Percentiles rank a stretch among this genome's conserved stretches.
Evolutionary conservation across 164 flowering plant species (phyloP).

Genomic region (Buxus sempervirens): DNA sequence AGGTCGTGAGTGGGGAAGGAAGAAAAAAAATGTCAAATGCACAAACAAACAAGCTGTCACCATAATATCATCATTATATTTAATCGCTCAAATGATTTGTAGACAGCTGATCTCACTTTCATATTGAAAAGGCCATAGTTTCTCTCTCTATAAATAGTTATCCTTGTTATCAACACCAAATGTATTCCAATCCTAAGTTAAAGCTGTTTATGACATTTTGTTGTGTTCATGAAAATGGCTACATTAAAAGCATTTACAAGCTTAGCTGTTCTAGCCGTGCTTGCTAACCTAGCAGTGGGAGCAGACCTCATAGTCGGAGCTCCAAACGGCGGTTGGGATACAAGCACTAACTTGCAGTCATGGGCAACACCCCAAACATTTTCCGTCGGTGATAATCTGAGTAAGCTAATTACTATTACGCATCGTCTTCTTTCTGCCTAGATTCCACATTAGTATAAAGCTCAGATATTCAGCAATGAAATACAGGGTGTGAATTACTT

Average conservation of each 20-base stretch:
- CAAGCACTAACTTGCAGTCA: slow-evolving; percentile 29
- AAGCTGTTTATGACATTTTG: not conserved
- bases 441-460: not conserved
- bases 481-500: no score
- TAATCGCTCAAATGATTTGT: not conserved
- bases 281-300: slow-evolving; percentile 36
- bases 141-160: not conserved
- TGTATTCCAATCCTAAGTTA: not conserved
- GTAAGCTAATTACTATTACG: slow-evolving; percentile 28
- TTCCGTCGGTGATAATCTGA: slow-evolving; percentile 44
- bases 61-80: not conserved
- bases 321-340: slow-evolving; percentile 55
- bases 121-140: not conserved
- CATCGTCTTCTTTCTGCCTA: not conserved
- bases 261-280: slow-evolving; percentile 33
- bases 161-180: not conserved
- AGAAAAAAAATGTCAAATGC: not conserved
- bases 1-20: not conserved
- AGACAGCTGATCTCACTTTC: not conserved
- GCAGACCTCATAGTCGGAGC: slow-evolving; percentile 46
- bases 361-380: slow-evolving; percentile 49
- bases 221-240: slow-evolving; percentile 9
- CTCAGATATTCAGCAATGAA: not conserved
- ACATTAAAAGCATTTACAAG: slow-evolving; percentile 16
- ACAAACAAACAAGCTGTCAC: not conserved